Conservation (phyloP, 1,284 basidiomycete genomes). For the Tilletia walkeri region DNA sequence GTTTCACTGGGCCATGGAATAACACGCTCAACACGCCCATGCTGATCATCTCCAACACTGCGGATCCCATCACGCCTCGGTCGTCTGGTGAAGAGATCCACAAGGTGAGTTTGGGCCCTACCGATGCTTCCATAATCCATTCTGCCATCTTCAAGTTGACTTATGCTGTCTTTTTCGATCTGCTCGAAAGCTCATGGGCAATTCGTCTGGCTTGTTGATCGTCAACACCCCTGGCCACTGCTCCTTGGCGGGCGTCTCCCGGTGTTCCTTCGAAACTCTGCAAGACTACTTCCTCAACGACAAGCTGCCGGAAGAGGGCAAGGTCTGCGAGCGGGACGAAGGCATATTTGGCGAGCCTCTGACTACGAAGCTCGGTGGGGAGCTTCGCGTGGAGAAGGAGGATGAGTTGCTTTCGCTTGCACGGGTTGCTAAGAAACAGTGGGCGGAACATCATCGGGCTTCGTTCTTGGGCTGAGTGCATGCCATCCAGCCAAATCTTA, state of each 20-base stretch:
- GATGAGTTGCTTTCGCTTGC: background rate
- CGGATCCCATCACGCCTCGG: slow-evolving; percentile 31
- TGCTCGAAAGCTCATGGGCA: slow-evolving; percentile 21
- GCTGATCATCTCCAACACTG: slow-evolving; percentile 32
- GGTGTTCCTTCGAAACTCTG: slow-evolving; percentile 18
- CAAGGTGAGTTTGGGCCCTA: background rate
- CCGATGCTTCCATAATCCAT: background rate
- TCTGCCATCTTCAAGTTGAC: no score
- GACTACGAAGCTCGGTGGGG: background rate
- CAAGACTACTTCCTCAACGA: slow-evolving; percentile 24
- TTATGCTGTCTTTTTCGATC: background rate
- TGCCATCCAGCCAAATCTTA: no score
- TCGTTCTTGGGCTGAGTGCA: no score
- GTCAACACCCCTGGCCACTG: slow-evolving; percentile 27
- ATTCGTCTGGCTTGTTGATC: slow-evolving; percentile 26
- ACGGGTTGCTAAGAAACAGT: background rate
- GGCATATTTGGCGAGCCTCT: slow-evolving; percentile 17
- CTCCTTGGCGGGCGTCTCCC: slow-evolving; percentile 22
- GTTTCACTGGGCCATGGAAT: slow-evolving; percentile 25
- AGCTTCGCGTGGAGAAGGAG: no score
- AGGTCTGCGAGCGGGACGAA: slow-evolving; percentile 22
- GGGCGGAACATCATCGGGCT: background rate
- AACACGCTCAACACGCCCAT: slow-evolving; percentile 24
- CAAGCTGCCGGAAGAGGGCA: slow-evolving; percentile 20
- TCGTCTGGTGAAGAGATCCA: slow-evolving; percentile 23